Base-by-base conservation (phyloP, 495 filamentous ascomycete species). In the Bathelium albidoporum region DNA sequence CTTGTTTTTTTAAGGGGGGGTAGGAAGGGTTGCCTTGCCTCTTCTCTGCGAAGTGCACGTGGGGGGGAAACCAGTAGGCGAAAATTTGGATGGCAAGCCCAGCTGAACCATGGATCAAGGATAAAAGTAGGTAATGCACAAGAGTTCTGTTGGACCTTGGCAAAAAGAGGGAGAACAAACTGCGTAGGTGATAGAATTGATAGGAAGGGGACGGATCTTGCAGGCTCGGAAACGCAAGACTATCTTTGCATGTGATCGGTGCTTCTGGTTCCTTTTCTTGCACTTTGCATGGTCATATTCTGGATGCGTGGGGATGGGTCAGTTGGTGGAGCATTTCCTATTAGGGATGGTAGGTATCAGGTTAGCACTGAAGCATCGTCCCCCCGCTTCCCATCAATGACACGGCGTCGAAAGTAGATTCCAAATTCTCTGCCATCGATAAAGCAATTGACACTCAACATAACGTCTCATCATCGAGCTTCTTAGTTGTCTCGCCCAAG, bases 51-150 rank as follows among this genome's bases (percentile, higher is more conserved):
- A 39, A 14, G 5, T 39, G 34, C 34, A 39, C 34, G 34, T 39
- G 34, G 34, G 5, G 34, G 5, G 49, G 24, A 20, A 28, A 55
- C 26, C 20, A 14, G 34, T 28, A 9, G n/a, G 49, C 26, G 16
- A 55, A 7, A 28, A 11, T 55, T 29, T 26, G 49, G 24, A 55
- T 29, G 29, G 49, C 26, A 29, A 26, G 49, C 24, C 29, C 49
- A 55, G 49, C 49, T 55, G 24, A 24, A 55, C 49, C 49, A 55
- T 55, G 49, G 49, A 55, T 55, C 49, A 55, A 28, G 49, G 49
- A 10, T 29, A 1, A 55, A 10, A 16, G 16, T 7, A 55, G 24
- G 16, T 7, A 55, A 29, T 55, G 49, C 20, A 20, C 5, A n/a
- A 5, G 5, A 39, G 14, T 39, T 5, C 14, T 39, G 34, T 39